A percentile compares a stretch with the other conserved stretches of the same genome.
Evolutionary conservation across 768 basidiomycete species (phyloP).

Genomic region (Thelephora aurantiotincta): DNA sequence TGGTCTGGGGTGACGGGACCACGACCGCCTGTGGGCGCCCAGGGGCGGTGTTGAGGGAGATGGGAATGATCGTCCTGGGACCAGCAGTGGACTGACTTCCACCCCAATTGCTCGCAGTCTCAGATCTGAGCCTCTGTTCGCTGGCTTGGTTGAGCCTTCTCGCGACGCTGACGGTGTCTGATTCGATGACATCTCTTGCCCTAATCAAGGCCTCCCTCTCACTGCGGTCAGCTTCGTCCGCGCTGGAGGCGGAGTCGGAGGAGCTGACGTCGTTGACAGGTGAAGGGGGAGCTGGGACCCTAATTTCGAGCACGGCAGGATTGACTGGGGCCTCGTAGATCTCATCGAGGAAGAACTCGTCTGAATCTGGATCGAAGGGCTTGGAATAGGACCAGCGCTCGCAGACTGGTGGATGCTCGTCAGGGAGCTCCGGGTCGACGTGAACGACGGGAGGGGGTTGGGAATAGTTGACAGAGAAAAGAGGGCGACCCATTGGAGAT

Average conservation of each 20-base stretch:
- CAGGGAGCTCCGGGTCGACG: neutral
- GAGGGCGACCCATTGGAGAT: neutral
- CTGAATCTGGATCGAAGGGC: conserved; percentile 11
- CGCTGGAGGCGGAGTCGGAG: neutral
- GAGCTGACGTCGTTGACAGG: conserved; percentile 6
- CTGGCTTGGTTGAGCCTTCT: neutral
- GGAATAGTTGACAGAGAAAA: neutral
- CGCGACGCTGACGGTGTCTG: neutral
- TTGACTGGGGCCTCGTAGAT: conserved; percentile 8
- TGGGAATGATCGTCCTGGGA: neutral
- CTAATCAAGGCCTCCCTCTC: neutral
- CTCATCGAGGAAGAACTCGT: conserved; percentile 11
- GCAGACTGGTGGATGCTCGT: neutral
- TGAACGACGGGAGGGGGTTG: neutral
- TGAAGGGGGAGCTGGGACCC: conserved; percentile 3
- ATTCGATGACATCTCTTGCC: neutral
- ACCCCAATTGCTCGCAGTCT: neutral
- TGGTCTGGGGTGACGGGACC: neutral
- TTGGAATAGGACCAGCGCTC: conserved; percentile 10
- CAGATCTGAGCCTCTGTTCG: neutral
- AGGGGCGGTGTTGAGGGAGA: neutral
- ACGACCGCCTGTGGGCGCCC: neutral
- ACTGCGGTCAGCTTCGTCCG: neutral
- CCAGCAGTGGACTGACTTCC: neutral
- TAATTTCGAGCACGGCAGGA: neutral